Conservation (phyloP, 441 rosid species). For the Melastoma candidum region DNA sequence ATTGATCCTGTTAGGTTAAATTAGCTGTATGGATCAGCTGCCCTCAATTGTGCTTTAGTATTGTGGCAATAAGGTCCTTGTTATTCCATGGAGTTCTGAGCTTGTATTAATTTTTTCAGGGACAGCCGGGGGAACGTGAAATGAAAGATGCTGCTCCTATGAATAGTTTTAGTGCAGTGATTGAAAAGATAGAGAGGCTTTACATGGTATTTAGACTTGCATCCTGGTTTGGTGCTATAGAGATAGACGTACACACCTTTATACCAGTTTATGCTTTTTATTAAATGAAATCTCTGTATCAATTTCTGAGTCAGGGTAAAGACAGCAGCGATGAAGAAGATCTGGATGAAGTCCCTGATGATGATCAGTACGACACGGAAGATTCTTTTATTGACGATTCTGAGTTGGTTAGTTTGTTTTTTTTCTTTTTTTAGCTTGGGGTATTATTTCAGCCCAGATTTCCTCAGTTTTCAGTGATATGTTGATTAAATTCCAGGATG, state of each 20-base stretch:
- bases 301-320: conserved; percentile 4
- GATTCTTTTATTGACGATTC: background rate
- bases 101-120: background rate
- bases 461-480: background rate
- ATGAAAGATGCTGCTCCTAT: background rate
- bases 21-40: too few relatives aligned
- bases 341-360: conserved; percentile 3
- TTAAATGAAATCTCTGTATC: background rate
- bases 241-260: background rate
- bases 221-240: background rate
- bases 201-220: background rate
- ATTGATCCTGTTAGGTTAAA: too few relatives aligned
- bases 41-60: too few relatives aligned
- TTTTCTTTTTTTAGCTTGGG: background rate
- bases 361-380: conserved; percentile 4
- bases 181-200: conserved; percentile 5
- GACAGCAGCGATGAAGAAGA: conserved; percentile 2
- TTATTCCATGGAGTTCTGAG: too few relatives aligned
- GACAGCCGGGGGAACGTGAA: background rate
- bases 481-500: conserved; percentile 22
- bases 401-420: background rate
- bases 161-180: conserved; percentile 1
- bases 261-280: too few relatives aligned
- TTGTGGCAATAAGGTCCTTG: too few relatives aligned
- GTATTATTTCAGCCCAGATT: background rate